Conservation (phyloP, 164 flowering plant genomes). For the Vitis rotundifolia region DNA sequence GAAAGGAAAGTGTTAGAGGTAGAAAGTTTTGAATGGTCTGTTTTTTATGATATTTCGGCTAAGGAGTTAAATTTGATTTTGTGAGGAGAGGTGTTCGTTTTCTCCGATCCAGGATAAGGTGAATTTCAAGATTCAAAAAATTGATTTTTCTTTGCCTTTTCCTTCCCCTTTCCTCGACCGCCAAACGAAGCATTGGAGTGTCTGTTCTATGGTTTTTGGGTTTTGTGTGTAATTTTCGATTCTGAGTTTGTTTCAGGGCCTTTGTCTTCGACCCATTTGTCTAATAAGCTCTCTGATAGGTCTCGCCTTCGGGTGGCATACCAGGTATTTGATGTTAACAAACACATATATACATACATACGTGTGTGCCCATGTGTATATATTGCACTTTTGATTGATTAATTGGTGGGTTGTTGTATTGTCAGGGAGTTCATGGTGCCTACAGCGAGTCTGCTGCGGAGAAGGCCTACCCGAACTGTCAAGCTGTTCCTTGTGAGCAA, state of each 20-base stretch:
- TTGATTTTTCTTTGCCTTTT: too few species aligned
- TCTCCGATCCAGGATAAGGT: too few species aligned
- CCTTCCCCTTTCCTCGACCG: too few species aligned
- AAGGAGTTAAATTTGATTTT: too few species aligned
- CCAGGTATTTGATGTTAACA: conserved; percentile 45
- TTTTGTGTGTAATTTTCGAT: background rate
- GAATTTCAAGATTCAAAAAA: too few species aligned
- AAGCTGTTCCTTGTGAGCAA: conserved; percentile 91
- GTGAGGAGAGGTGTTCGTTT: too few species aligned
- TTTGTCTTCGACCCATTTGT: conserved; percentile 33
- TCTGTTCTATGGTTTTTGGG: conserved; percentile 3
- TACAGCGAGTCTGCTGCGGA: conserved; percentile 91
- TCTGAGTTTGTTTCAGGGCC: conserved; percentile 39
- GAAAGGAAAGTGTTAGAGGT: too few species aligned
- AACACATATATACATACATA: background rate
- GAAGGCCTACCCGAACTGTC: conserved; percentile 92
- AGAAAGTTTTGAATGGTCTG: too few species aligned
- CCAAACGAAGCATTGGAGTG: too few species aligned
- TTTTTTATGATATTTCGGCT: too few species aligned
- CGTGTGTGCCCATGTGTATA: background rate
- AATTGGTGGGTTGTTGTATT: background rate
- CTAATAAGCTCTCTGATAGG: conserved; percentile 35
- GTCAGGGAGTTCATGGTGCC: conserved; percentile 88
- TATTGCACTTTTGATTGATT: conserved; percentile 2
- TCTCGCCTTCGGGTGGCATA: conserved; percentile 78